phyloP scores from a whole-genome alignment of 2,329 filamentous ascomycete genomes.

The Diaporthe destruens region DNA sequence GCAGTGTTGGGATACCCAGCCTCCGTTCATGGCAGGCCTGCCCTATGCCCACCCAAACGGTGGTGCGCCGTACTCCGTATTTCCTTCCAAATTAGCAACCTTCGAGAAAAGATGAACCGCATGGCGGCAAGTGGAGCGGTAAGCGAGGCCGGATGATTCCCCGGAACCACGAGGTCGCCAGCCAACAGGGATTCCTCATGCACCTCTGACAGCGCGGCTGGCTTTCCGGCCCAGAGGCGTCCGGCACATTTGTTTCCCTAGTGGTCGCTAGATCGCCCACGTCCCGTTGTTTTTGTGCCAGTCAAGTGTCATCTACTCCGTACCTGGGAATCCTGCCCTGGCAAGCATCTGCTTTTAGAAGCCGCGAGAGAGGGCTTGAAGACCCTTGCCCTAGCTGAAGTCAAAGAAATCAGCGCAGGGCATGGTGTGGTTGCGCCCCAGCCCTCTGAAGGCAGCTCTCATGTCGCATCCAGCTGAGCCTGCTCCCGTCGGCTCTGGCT shows the following conservation, averaged over 20 bases:
- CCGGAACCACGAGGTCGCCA: conserved; percentile 34
- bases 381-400: conserved; percentile 14
- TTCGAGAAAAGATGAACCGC: conserved; percentile 41
- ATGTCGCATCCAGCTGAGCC: neutral
- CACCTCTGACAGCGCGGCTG: conserved; percentile 40
- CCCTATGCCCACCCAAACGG: conserved; percentile 29
- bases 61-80: conserved; percentile 27
- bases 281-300: conserved; percentile 22
- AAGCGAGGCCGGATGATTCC: conserved; percentile 37
- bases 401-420: neutral
- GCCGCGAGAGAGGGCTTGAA: neutral
- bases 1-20: conserved; percentile 28
- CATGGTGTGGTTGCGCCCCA: neutral
- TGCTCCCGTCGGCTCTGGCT: conserved; percentile 10
- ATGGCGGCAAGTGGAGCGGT: conserved; percentile 39
- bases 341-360: conserved; percentile 23
- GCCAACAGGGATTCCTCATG: conserved; percentile 35
- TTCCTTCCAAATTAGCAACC: conserved; percentile 37
- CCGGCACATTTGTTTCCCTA: conserved; percentile 28
- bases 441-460: neutral
- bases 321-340: conserved; percentile 19
- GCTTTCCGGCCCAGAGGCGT: conserved; percentile 30
- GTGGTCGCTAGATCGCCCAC: conserved; percentile 9
- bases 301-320: conserved; percentile 18
- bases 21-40: conserved; percentile 9